Base-by-base conservation (phyloP, 768 basidiomycete species). In the Paxillus ammoniavirescens region DNA sequence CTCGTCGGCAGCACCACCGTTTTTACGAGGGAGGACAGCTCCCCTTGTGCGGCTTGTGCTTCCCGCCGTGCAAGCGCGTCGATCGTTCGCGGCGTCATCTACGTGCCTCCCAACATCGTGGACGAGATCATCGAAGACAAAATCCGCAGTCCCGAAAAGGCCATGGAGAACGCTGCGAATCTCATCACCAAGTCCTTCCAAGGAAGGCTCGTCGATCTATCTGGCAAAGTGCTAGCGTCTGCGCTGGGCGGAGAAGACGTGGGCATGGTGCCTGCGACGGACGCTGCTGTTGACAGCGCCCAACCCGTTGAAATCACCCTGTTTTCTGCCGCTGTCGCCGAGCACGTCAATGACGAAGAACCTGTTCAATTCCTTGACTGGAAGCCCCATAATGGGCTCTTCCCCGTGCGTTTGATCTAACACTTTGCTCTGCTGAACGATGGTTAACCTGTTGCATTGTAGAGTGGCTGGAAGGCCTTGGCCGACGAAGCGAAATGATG, bases 41-140 rank as follows among this genome's bases (percentile, higher is more conserved):
- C 68, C 0, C 57, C 66, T 4, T 70, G 66, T 43, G 53, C 52
- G 23, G 66, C 64, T n/a, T 70, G 66, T 43, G 54, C 49, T 10
- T 8, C 30, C 8, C 61, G 66, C 14, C 61, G 66, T 14, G 50
- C 46, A 5, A 46, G 41, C 0, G 52, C 49, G 15, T 42, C 64
- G 0, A 7, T 68, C 4, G 33, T 70, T 33, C 61, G 59, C 30
- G 66, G 68, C 5, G 52, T 67, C 31, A 70, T 68, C 49, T 55
- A 55, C 40, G 50, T 67, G 9, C 58, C 65, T 2, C 54, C 31
- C 8, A 47, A 17, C 4, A 50, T 67, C 47, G 47, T 69, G 47
- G 48, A 65, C 28, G 61, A 60, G 1, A 52, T 67, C 45, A 47
- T 67, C 23, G 54, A 54, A 10, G 46, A 53, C 31, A 47, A 40